Conservation (phyloP, 345 rosid genomes). For the Turnera subulata region DNA sequence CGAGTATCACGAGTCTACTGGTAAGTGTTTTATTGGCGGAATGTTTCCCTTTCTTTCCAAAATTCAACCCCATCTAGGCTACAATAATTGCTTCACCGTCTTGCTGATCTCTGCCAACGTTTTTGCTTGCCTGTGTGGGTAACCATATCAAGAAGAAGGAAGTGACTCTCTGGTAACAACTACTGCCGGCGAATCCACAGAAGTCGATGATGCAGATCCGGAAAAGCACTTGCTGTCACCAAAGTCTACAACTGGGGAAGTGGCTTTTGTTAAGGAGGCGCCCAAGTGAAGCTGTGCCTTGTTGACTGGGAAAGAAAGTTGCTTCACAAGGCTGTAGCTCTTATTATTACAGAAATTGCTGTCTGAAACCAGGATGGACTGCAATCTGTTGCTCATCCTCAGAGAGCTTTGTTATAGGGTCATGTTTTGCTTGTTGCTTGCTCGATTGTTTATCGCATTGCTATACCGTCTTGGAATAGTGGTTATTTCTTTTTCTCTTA, state of each 20-base stretch:
- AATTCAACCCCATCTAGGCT: not conserved
- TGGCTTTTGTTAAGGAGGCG: slow-evolving; percentile 51
- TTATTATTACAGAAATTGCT: slow-evolving; percentile 3
- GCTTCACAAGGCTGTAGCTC: not conserved
- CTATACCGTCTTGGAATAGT: not conserved
- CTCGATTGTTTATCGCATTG: no score
- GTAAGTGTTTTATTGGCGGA: slow-evolving; percentile 14
- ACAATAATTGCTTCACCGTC: not conserved
- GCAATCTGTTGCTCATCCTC: not conserved
- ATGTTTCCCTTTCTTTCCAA: not conserved
- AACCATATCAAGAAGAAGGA: slow-evolving; percentile 36
- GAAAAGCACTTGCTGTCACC: slow-evolving; percentile 53
- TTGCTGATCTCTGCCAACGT: not conserved
- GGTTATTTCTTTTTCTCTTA: not conserved
- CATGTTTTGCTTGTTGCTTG: no score
- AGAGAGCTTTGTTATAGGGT: slow-evolving; percentile 1
- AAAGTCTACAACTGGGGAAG: slow-evolving; percentile 25
- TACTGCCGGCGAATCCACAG: slow-evolving; percentile 38
- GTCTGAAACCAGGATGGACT: not conserved
- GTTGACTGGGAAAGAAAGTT: not conserved
- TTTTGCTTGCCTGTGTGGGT: slow-evolving; percentile 8
- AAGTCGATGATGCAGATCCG: slow-evolving; percentile 43
- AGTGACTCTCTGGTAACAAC: slow-evolving; percentile 36
- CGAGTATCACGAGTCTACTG: slow-evolving; percentile 47
- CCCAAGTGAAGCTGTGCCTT: slow-evolving; percentile 12